A percentile compares a stretch with the other conserved stretches of the same genome.
Conservation (phyloP, 768 basidiomycete species). For the Boletus pseudo-olivaceus region DNA sequence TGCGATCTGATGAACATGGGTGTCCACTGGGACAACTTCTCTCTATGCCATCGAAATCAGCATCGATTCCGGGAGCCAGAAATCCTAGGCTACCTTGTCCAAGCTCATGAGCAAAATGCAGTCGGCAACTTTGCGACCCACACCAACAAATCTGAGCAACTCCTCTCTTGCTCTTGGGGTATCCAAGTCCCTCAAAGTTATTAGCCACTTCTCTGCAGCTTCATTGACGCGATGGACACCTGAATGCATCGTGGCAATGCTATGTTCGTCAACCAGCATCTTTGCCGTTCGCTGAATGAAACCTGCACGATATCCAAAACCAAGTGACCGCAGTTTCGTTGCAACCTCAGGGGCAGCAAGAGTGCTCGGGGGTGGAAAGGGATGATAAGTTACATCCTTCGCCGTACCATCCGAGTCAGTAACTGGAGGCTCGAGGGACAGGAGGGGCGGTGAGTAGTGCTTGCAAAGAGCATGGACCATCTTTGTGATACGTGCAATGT, state of each 20-base stretch:
- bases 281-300: slow-evolving; percentile 83
- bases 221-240: slow-evolving; percentile 29
- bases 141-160: slow-evolving; percentile 81
- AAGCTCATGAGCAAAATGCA: slow-evolving; percentile 91
- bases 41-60: slow-evolving; percentile 41
- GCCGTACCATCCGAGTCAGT: slow-evolving; percentile 29
- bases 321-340: slow-evolving; percentile 67
- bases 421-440: slow-evolving; percentile 43
- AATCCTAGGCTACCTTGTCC: slow-evolving; percentile 62
- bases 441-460: slow-evolving; percentile 67
- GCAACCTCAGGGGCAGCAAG: slow-evolving; percentile 60
- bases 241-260: slow-evolving; percentile 4
- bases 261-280: slow-evolving; percentile 64
- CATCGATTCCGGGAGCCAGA: neutral
- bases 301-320: slow-evolving; percentile 94
- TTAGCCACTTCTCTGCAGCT: slow-evolving; percentile 59
- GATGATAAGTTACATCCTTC: slow-evolving; percentile 52
- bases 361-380: slow-evolving; percentile 78
- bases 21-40: slow-evolving; percentile 92
- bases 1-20: slow-evolving; percentile 91
- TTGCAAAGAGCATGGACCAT: slow-evolving; percentile 85
- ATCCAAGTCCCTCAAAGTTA: slow-evolving; percentile 43
- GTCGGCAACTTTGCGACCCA: slow-evolving; percentile 96
- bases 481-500: slow-evolving; percentile 89
- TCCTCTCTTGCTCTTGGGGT: slow-evolving; percentile 67